These are phyloP conservation scores for Margaritispora aquatica DNA, from an alignment of 495 filamentous ascomycete species.

Conservation along the genomic window DNA sequence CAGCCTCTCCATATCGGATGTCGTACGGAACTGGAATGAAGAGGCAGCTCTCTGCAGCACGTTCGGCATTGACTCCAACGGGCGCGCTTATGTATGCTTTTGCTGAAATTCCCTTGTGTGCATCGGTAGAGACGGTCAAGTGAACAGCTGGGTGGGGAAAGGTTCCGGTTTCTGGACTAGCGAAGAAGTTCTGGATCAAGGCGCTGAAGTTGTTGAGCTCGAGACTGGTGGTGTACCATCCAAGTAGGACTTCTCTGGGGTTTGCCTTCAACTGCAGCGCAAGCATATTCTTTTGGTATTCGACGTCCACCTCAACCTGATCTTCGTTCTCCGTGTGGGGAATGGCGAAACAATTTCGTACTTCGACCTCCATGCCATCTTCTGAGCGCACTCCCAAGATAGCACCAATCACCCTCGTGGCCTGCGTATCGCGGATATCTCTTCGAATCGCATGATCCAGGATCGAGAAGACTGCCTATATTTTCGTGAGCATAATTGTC, in stretches of 20 bases:
- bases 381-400: slow-evolving; percentile 87
- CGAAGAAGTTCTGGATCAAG: slow-evolving; percentile 99
- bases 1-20: slow-evolving; percentile 82
- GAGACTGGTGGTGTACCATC: slow-evolving; percentile 95
- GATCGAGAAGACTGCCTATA: slow-evolving; percentile 91
- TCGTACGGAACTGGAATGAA: slow-evolving; percentile 96
- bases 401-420: slow-evolving; percentile 93
- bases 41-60: slow-evolving; percentile 87
- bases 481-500: slow-evolving; percentile 3
- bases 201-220: slow-evolving; percentile 97
- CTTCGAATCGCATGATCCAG: slow-evolving; percentile 87
- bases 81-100: slow-evolving; percentile 90
- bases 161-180: slow-evolving; percentile 90
- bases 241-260: slow-evolving; percentile 87
- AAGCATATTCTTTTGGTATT: slow-evolving; percentile 99
- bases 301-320: slow-evolving; percentile 98
- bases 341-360: slow-evolving; percentile 92
- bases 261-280: slow-evolving; percentile 87
- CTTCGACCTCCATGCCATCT: slow-evolving; percentile 93
- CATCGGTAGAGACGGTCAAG: slow-evolving; percentile 83
- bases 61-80: slow-evolving; percentile 89
- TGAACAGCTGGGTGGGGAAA: slow-evolving; percentile 95
- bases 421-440: slow-evolving; percentile 63
- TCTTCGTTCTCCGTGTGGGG: slow-evolving; percentile 97
- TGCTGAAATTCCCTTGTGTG: slow-evolving; percentile 77